Conservation (phyloP, 176 grass and related monocot species). For the Eremochloa ophiuroides region DNA sequence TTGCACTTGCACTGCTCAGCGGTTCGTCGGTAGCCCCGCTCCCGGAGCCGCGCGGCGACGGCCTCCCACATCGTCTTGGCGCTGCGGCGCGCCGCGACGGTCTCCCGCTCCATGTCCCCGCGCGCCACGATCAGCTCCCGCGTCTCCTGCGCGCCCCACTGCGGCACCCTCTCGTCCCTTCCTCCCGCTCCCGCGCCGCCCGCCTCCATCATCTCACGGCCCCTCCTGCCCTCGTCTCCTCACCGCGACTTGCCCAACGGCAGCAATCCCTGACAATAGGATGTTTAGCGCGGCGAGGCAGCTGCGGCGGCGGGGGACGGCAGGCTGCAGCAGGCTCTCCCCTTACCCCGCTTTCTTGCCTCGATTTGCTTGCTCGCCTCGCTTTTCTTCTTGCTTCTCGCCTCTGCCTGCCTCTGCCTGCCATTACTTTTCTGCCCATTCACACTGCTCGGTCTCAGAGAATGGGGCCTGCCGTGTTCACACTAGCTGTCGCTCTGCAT, state of each 20-base stretch:
- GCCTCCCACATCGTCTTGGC: slow-evolving; percentile 80
- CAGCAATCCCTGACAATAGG: background rate
- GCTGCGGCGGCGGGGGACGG: background rate
- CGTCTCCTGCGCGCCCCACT: slow-evolving; percentile 81
- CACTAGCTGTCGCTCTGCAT: slow-evolving; percentile 37
- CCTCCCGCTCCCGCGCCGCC: slow-evolving; percentile 20
- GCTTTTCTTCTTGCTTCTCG: slow-evolving; percentile 38
- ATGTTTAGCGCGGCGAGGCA: background rate
- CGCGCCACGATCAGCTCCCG: slow-evolving; percentile 68
- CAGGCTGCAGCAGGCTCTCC: background rate
- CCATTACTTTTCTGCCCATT: slow-evolving; percentile 45
- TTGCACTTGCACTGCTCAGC: slow-evolving; percentile 99
- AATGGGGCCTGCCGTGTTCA: slow-evolving; percentile 17
- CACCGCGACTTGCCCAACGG: background rate
- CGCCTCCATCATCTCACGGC: slow-evolving; percentile 36
- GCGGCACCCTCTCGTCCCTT: slow-evolving; percentile 62
- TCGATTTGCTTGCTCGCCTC: slow-evolving; percentile 26
- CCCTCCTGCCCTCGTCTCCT: background rate
- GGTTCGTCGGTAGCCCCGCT: slow-evolving; percentile 62
- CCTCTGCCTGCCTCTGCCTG: slow-evolving; percentile 40
- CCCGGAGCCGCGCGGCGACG: slow-evolving; percentile 50
- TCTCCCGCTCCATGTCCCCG: slow-evolving; percentile 62
- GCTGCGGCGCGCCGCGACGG: slow-evolving; percentile 42
- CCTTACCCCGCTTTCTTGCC: slow-evolving; percentile 3
- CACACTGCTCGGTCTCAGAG: slow-evolving; percentile 32